phyloP scores from a whole-genome alignment of 306 rosid species.

The Benincasa hispida region DNA sequence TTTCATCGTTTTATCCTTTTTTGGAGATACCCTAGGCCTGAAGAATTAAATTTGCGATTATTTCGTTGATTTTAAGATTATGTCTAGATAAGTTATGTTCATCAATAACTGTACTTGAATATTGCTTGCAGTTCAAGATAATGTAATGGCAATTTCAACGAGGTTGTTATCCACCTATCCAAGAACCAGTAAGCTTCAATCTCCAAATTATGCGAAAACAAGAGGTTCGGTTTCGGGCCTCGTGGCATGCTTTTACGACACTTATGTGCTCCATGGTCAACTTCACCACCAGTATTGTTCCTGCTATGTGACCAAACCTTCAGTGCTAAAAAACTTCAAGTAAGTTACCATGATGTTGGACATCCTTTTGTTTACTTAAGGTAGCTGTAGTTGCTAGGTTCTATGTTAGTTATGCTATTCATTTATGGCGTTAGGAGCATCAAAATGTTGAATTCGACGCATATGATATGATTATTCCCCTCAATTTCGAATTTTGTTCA shows the following conservation, averaged over 20 bases:
- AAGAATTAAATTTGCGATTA: not conserved
- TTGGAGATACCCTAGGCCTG: not conserved
- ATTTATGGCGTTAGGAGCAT: not conserved
- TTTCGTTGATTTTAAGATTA: not conserved
- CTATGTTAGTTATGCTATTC: not conserved
- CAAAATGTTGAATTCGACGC: not conserved
- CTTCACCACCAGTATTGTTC: constrained; percentile 18
- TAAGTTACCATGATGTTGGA: constrained; percentile 22
- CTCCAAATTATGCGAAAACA: constrained; percentile 14
- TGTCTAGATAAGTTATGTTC: not conserved
- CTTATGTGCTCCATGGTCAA: constrained; percentile 13
- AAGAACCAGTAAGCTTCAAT: constrained; percentile 17
- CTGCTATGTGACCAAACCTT: constrained; percentile 26
- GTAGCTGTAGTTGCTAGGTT: not conserved
- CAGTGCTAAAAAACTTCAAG: constrained; percentile 32
- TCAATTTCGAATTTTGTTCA: not conserved
- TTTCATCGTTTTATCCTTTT: not conserved
- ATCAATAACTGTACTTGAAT: not conserved
- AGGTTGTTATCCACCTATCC: constrained; percentile 16
- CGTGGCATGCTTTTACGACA: constrained; percentile 21
- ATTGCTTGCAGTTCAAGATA: not conserved
- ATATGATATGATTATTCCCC: not conserved
- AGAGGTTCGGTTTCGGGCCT: constrained; percentile 19
- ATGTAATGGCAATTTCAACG: constrained; percentile 20
- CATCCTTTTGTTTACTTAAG: not conserved